A percentile compares a stretch with the other conserved stretches of the same genome.
Evolutionary conservation across 2,329 filamentous ascomycete species (phyloP).

Genomic region (Trichophyton mentagrophytes): DNA sequence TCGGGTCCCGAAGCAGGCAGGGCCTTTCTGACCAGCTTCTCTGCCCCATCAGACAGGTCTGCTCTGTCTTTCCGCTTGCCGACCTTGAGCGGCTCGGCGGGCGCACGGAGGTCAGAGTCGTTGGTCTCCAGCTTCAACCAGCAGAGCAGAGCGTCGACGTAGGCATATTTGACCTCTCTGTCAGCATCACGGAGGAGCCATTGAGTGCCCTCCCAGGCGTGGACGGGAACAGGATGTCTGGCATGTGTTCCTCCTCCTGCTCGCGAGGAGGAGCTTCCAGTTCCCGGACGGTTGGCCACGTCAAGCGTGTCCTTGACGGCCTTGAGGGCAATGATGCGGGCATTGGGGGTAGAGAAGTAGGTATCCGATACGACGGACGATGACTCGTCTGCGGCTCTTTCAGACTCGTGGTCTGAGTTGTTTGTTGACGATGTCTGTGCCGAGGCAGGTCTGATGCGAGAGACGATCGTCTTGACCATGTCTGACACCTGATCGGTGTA

Average conservation of each 20-base stretch:
- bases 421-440: conserved; percentile 25
- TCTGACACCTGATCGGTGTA: conserved; percentile 93
- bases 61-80: conserved; percentile 29
- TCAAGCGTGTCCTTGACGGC: conserved; percentile 71
- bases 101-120: conserved; percentile 49
- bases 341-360: conserved; percentile 52
- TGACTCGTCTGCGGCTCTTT: conserved; percentile 17
- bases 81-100: conserved; percentile 43
- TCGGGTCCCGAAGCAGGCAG: conserved; percentile 39
- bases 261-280: not conserved
- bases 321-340: conserved; percentile 54
- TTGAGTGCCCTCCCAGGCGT: conserved; percentile 92
- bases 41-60: conserved; percentile 21
- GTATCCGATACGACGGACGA: conserved; percentile 39
- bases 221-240: conserved; percentile 61
- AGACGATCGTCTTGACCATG: conserved; percentile 73
- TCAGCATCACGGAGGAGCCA: conserved; percentile 77
- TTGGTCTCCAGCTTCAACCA: conserved; percentile 78
- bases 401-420: not conserved
- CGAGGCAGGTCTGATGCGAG: conserved; percentile 55
- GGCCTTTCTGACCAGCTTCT: conserved; percentile 45
- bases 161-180: conserved; percentile 66
- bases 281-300: conserved; percentile 57
- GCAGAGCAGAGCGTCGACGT: conserved; percentile 66
- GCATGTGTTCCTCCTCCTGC: conserved; percentile 46